Percentiles rank a stretch among this genome's conserved stretches.
Evolutionary conservation across 2,329 filamentous ascomycete genomes (phyloP).

Genomic region (Cercospora janseana): DNA sequence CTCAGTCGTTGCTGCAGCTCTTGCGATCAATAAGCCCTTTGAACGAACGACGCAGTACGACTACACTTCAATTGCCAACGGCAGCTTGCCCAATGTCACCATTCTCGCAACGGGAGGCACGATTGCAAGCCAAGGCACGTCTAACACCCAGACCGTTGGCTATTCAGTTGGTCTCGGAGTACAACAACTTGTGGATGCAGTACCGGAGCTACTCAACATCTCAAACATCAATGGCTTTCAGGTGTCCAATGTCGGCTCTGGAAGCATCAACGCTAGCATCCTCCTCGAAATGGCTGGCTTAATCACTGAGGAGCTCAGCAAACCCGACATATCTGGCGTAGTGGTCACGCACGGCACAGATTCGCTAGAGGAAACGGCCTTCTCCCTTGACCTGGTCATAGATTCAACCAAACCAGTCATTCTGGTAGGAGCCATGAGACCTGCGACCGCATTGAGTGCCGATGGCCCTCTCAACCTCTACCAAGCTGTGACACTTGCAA

Average conservation of each 20-base stretch:
- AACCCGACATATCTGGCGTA: constrained; percentile 45
- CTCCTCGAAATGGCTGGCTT: constrained; percentile 50
- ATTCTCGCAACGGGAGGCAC: constrained; percentile 60
- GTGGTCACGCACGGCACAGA: constrained; percentile 66
- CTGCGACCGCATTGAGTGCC: constrained; percentile 60
- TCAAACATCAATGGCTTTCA: constrained; percentile 55
- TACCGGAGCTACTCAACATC: constrained; percentile 55
- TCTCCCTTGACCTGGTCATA: constrained; percentile 60
- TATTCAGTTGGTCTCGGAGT: constrained; percentile 56
- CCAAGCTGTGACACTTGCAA: constrained; percentile 58
- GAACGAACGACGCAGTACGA: constrained; percentile 13
- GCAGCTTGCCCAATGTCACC: constrained; percentile 55
- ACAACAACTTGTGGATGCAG: constrained; percentile 53
- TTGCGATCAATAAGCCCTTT: not conserved
- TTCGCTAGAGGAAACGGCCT: constrained; percentile 62
- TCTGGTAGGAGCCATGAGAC: constrained; percentile 62
- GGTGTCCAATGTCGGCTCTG: constrained; percentile 39
- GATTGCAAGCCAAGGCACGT: constrained; percentile 55
- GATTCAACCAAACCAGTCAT: constrained; percentile 60
- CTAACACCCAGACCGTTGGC: constrained; percentile 53
- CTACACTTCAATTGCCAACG: constrained; percentile 37
- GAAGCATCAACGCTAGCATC: constrained; percentile 49
- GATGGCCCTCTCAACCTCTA: constrained; percentile 64
- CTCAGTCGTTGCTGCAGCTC: not conserved
- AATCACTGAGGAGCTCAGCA: constrained; percentile 52